Evolutionary conservation across 1,139 yeast species (phyloP).

Genomic region (Pichia sp.): DNA sequence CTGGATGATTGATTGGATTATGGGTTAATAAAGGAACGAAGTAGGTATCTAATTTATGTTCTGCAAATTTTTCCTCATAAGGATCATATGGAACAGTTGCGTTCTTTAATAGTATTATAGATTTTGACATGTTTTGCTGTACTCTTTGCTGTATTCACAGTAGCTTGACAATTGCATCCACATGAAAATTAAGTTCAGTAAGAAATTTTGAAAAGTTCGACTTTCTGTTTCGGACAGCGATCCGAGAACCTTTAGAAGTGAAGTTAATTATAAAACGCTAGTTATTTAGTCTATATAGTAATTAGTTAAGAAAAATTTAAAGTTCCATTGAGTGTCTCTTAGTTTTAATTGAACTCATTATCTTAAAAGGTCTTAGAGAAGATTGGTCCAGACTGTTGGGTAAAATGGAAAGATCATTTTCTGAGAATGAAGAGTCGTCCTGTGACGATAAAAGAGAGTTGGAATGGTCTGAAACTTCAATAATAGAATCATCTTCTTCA

Average conservation of each 20-base stretch:
- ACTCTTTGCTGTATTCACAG: not conserved
- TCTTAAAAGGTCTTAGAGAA: slow-evolving; percentile 10
- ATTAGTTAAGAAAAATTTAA: too few relatives aligned
- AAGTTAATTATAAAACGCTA: too few relatives aligned
- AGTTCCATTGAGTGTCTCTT: too few relatives aligned
- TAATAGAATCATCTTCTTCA: slow-evolving; percentile 8
- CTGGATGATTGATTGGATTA: slow-evolving; percentile 43
- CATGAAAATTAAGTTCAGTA: not conserved
- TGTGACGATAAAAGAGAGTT: slow-evolving; percentile 6
- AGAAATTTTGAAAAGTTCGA: not conserved
- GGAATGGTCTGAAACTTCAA: slow-evolving; percentile 15
- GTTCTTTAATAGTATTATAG: slow-evolving; percentile 53
- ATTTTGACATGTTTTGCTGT: slow-evolving; percentile 10
- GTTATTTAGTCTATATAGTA: too few relatives aligned
- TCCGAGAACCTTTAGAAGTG: not conserved
- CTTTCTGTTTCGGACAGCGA: not conserved
- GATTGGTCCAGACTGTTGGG: not conserved
- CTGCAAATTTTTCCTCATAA: slow-evolving; percentile 41
- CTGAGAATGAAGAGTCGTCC: slow-evolving; percentile 13
- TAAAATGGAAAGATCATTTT: slow-evolving; percentile 5
- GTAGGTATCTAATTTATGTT: slow-evolving; percentile 35
- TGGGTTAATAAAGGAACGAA: slow-evolving; percentile 72
- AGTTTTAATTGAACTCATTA: not conserved
- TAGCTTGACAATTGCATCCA: too few relatives aligned
- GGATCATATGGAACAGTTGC: slow-evolving; percentile 61